Evolutionary conservation across 768 basidiomycete species (phyloP), one percentile per base, ranked within the genome.

Genomic region (Kwoniella mangroviensis): DNA sequence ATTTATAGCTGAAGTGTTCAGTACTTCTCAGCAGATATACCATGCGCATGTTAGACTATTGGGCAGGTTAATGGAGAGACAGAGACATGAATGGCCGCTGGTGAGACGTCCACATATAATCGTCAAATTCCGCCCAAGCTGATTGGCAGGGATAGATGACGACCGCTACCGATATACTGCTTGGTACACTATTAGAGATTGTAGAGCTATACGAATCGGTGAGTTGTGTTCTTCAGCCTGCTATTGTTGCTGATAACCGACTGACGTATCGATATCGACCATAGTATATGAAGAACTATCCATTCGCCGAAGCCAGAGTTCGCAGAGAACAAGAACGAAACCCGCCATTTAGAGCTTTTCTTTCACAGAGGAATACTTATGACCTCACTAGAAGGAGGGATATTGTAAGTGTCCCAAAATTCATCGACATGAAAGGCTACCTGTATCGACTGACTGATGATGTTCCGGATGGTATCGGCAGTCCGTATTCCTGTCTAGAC

Each of bases 241-340:
- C 45, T 49, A 12, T 49, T 49, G 45, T 3, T 13, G 5, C 4
- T 15, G 12, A 13, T 49, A 4, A 49, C 4, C 10, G 15, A 4
- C 34, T 66, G 26, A 11, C 57, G n/a, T 15, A 15, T 26, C 43
- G 26, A 4, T 24, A n/a, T 28, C 15, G 24, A 26, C 10, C 21
- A 52, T 58, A 81, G 79, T 81, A 81, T 54, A 81, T 81, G 73
- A 81, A 81, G 67, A 81, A 93, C 71, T 95, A 94, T 71, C 93
- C 93, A 3, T 85, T 95, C 55, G 88, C 94, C 1, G 92, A 94
- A 78, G 91, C 91, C 11, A 86, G 86, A 26, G 92, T 95, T 75
- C 90, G 91, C 62, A 87, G 88, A 40, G 92, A 95, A 78, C 86
- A 91, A 53, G 88, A 87, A 65, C 85, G 85, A 34, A 95, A 93